Percentiles rank a stretch among this genome's conserved stretches.
These are phyloP conservation scores for Rutstroemia sp. DNA, from an alignment of 2,329 filamentous ascomycete genomes.

Conservation along the genomic window DNA sequence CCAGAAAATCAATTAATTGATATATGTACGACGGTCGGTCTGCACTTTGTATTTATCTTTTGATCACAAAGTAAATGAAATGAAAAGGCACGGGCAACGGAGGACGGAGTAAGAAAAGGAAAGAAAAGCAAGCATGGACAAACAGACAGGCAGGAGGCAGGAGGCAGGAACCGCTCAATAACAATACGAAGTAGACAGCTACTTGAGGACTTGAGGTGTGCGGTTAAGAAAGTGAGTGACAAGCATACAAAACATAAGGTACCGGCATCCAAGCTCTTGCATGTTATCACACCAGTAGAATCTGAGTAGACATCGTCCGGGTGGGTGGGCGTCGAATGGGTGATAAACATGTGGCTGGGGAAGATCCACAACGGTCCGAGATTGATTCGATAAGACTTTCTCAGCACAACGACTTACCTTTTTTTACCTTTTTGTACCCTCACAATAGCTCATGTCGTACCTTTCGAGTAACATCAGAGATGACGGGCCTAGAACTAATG, in stretches of 20 bases:
- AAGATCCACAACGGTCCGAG: not conserved
- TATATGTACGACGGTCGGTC: no score
- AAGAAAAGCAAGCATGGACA: no score
- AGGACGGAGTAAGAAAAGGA: no score
- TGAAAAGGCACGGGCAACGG: no score
- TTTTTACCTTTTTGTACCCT: not conserved
- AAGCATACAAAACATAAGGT: not conserved
- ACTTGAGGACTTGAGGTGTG: no score
- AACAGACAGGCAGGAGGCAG: no score
- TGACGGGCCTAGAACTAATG: not conserved
- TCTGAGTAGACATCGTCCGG: not conserved
- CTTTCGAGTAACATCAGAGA: not conserved
- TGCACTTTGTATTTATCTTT: no score
- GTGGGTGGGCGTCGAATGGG: not conserved
- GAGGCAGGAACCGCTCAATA: no score
- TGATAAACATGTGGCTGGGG: slow-evolving; percentile 9
- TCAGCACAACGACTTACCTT: not conserved
- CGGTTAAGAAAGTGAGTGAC: no score
- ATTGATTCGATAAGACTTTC: not conserved
- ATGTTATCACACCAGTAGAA: not conserved
- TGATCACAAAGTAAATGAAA: no score
- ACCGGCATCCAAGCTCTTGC: not conserved
- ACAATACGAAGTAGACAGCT: no score
- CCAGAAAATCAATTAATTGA: not conserved
- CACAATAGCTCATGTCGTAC: not conserved